These are phyloP conservation scores for Pistacia vera DNA, from an alignment of 345 rosid species.

Conservation along the genomic window DNA sequence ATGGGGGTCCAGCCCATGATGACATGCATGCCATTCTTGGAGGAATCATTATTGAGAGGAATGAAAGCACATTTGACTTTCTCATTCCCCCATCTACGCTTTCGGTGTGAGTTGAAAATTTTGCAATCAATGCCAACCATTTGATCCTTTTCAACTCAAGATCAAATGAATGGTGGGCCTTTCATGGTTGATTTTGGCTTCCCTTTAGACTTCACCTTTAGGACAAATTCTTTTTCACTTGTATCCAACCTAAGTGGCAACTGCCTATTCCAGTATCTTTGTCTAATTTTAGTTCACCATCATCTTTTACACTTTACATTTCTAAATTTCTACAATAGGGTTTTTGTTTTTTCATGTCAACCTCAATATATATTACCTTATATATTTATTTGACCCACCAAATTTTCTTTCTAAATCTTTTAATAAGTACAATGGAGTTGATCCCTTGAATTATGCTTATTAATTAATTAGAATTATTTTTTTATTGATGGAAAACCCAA, in stretches of 20 bases:
- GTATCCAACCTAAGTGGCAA: slow-evolving; percentile 6
- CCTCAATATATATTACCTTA: background rate
- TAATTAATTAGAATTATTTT: no score
- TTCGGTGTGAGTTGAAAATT: slow-evolving; percentile 32
- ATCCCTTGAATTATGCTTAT: no score
- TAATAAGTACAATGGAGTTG: no score
- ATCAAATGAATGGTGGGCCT: background rate
- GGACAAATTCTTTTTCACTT: background rate
- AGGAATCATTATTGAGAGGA: slow-evolving; percentile 28
- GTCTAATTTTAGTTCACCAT: background rate
- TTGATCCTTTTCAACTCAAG: slow-evolving; percentile 2
- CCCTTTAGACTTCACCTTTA: background rate
- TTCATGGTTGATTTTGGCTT: background rate
- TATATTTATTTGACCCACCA: no score
- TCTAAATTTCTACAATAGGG: no score
- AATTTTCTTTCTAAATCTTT: no score
- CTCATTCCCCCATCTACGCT: slow-evolving; percentile 20
- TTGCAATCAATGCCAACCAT: slow-evolving; percentile 9
- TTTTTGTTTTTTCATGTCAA: background rate
- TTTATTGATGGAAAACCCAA: no score
- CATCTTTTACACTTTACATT: background rate
- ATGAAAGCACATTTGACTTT: slow-evolving; percentile 31
- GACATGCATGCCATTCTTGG: slow-evolving; percentile 36
- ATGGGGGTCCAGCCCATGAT: slow-evolving; percentile 27
- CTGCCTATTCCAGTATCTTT: background rate